These are phyloP conservation scores for Aspergillus ostianus DNA, from an alignment of 495 filamentous ascomycete species.

Conservation along the genomic window DNA sequence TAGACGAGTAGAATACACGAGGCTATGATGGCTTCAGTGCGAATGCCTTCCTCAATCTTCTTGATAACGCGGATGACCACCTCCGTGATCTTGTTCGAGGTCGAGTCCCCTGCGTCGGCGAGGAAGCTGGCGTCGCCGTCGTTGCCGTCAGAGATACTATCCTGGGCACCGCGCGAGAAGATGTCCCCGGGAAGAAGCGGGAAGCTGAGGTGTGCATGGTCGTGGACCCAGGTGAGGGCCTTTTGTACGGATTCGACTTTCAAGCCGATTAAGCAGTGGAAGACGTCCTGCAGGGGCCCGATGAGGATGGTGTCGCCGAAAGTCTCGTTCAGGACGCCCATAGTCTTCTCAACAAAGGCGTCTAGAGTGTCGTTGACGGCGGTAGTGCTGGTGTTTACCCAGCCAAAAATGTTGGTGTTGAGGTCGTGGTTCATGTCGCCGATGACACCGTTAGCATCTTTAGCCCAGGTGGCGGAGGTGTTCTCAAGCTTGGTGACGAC, in stretches of 20 bases:
- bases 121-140: slow-evolving; percentile 61
- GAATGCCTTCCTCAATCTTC: slow-evolving; percentile 61
- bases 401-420: slow-evolving; percentile 82
- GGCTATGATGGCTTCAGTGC: slow-evolving; percentile 75
- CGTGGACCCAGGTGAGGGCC: slow-evolving; percentile 84
- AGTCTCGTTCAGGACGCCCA: slow-evolving; percentile 64
- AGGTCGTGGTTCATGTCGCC: slow-evolving; percentile 63
- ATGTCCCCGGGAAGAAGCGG: slow-evolving; percentile 75
- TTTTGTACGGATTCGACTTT: slow-evolving; percentile 75
- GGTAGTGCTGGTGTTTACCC: slow-evolving; percentile 77
- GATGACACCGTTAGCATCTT: slow-evolving; percentile 72
- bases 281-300: slow-evolving; percentile 67
- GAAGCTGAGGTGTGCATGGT: slow-evolving; percentile 80
- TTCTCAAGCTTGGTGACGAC: slow-evolving; percentile 71
- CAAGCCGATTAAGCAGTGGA: slow-evolving; percentile 72
- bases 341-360: slow-evolving; percentile 71
- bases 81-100: slow-evolving; percentile 76
- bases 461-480: slow-evolving; percentile 75
- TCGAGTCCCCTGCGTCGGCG: slow-evolving; percentile 61
- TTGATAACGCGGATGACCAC: slow-evolving; percentile 65
- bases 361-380: slow-evolving; percentile 86
- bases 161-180: slow-evolving; percentile 76
- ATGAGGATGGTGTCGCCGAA: slow-evolving; percentile 79
- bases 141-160: slow-evolving; percentile 45
- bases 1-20: slow-evolving; percentile 67